phyloP scores from a whole-genome alignment of 108 stramenopile species.

The Cyclotella atomus region DNA sequence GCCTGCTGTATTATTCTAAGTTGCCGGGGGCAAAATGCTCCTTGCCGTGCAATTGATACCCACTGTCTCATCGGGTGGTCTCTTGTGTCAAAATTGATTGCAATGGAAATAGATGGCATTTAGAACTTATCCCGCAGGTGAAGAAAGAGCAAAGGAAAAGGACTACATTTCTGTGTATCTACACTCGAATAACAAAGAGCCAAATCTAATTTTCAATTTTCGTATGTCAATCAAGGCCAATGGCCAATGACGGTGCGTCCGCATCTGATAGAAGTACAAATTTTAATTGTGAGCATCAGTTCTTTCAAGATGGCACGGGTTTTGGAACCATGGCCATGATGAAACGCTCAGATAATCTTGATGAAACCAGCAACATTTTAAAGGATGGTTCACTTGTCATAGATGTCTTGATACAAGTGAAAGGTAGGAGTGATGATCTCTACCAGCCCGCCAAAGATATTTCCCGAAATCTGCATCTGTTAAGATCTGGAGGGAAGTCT shows the following conservation, averaged over 20 bases:
- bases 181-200: background rate
- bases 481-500: constrained; percentile 3
- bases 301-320: background rate
- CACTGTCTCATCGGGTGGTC: no score
- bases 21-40: no score
- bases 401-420: constrained; percentile 7
- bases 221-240: background rate
- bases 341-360: constrained; percentile 4
- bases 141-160: background rate
- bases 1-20: no score
- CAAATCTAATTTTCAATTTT: background rate
- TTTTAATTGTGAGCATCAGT: background rate
- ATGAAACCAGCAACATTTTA: background rate
- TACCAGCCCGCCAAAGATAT: background rate
- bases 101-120: background rate
- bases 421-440: background rate
- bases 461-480: background rate
- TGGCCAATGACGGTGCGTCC: background rate
- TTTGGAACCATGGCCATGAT: background rate
- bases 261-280: background rate
- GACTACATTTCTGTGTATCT: background rate
- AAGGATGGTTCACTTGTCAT: constrained; percentile 4
- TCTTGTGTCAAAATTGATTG: constrained; percentile 11
- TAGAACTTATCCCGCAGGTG: background rate
- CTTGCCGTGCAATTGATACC: no score